Evolutionary conservation across 768 basidiomycete species (phyloP).

Genomic region (Cystobasidium tubakii): DNA sequence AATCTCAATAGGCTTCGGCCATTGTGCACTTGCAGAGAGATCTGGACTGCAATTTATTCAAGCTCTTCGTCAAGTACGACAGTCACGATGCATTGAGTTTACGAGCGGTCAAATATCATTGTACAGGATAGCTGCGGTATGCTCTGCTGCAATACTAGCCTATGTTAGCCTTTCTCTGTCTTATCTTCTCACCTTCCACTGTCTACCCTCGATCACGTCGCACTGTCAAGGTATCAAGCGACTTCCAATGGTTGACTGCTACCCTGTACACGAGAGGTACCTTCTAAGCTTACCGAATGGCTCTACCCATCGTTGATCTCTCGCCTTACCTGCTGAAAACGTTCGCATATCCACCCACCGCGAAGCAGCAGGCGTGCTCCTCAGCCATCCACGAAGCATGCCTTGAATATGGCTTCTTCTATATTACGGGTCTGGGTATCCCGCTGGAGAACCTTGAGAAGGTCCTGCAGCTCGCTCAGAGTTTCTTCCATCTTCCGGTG

Average conservation of each 20-base stretch:
- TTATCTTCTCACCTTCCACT: not conserved
- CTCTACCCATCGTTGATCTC: constrained; percentile 11
- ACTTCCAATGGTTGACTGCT: too few relatives aligned
- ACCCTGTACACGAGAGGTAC: not conserved
- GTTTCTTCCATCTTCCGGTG: not conserved
- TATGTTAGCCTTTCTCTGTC: not conserved
- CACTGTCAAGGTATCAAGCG: not conserved
- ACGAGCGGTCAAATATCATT: constrained; percentile 18
- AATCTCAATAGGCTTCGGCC: not conserved
- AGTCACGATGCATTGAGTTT: constrained; percentile 10
- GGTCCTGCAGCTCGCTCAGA: not conserved
- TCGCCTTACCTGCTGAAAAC: not conserved
- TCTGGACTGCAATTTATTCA: constrained; percentile 8
- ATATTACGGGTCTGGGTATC: constrained; percentile 13
- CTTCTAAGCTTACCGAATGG: not conserved
- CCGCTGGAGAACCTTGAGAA: not conserved
- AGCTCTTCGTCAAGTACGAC: not conserved
- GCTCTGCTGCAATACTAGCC: not conserved
- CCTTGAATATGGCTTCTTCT: constrained; percentile 19
- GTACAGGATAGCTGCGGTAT: not conserved
- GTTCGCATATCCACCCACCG: not conserved
- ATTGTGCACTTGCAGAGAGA: constrained; percentile 7
- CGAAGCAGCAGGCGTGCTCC: not conserved
- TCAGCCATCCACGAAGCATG: constrained; percentile 8
- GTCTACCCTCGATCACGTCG: not conserved